Conservation (phyloP, 306 rosid genomes). For the Rosa chinensis region DNA sequence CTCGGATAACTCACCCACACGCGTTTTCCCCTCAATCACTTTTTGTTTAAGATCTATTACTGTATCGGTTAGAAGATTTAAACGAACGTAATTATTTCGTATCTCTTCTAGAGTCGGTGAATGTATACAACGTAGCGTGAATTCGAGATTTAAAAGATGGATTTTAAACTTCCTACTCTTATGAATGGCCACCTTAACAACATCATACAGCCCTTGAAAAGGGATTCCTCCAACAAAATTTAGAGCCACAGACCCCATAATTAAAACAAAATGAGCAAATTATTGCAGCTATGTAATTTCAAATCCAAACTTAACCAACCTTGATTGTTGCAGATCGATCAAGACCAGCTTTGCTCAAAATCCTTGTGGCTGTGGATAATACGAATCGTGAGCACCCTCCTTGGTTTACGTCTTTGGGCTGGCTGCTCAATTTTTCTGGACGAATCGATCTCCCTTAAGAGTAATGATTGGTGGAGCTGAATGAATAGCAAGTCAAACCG, state of each 20-base stretch:
- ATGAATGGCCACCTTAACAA: not conserved
- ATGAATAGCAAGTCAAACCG: too few species aligned
- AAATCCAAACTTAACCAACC: not conserved
- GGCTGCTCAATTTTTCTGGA: too few species aligned
- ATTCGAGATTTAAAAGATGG: conserved; percentile 1
- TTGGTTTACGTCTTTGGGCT: too few species aligned
- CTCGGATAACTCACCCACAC: not conserved
- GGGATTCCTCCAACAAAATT: conserved; percentile 14
- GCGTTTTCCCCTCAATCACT: not conserved
- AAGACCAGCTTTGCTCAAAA: too few species aligned
- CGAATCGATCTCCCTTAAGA: too few species aligned
- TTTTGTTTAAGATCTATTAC: not conserved
- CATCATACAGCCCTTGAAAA: not conserved
- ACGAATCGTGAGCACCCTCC: too few species aligned
- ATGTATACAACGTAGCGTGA: not conserved
- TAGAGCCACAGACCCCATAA: not conserved
- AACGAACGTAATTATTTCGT: not conserved
- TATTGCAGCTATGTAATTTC: not conserved
- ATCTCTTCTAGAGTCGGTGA: not conserved
- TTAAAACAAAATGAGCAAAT: not conserved
- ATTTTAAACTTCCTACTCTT: conserved; percentile 2
- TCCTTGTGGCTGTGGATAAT: too few species aligned
- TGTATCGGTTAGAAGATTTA: not conserved
- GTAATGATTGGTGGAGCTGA: too few species aligned
- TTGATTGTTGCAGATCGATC: too few species aligned